Conservation (phyloP, 192 early-diverging fungal genomes). For the Oehlia diaphana region DNA sequence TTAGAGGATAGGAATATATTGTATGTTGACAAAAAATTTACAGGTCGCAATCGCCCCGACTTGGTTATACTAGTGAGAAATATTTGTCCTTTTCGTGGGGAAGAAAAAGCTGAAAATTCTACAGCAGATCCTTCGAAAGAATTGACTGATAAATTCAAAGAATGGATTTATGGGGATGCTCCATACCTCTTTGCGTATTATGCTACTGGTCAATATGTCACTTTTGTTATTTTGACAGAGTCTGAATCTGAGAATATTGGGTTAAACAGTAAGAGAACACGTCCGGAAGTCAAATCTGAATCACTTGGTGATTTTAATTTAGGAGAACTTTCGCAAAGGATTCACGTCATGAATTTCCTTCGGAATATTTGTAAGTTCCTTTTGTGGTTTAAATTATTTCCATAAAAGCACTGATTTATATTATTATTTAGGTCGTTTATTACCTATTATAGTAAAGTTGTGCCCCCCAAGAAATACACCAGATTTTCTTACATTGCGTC, state of each 20-base stretch:
- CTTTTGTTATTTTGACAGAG: slow-evolving; percentile 9
- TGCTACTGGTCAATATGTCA: slow-evolving; percentile 10
- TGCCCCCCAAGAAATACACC: slow-evolving; percentile 13
- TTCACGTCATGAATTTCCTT: slow-evolving; percentile 17
- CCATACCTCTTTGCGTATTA: no score
- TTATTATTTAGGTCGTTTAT: slow-evolving; percentile 25
- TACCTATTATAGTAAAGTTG: slow-evolving; percentile 13
- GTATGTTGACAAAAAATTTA: slow-evolving; percentile 3
- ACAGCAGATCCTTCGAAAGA: background rate
- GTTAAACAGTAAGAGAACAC: no score
- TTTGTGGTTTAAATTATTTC: slow-evolving; percentile 6
- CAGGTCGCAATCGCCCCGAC: slow-evolving; percentile 11
- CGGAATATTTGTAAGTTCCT: background rate
- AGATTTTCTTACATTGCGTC: background rate
- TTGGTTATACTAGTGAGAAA: slow-evolving; percentile 15
- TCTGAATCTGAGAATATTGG: background rate
- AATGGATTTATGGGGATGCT: slow-evolving; percentile 20
- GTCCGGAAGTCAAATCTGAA: no score
- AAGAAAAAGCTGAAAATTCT: slow-evolving; percentile 3
- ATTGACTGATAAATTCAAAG: slow-evolving; percentile 20
- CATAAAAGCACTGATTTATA: background rate
- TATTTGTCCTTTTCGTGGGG: slow-evolving; percentile 25
- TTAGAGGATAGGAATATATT: no score
- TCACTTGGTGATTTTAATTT: no score
- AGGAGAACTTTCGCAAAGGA: slow-evolving; percentile 1